phyloP scores from a whole-genome alignment of 2,329 filamentous ascomycete genomes.

The Botryosphaeria dothidea region DNA sequence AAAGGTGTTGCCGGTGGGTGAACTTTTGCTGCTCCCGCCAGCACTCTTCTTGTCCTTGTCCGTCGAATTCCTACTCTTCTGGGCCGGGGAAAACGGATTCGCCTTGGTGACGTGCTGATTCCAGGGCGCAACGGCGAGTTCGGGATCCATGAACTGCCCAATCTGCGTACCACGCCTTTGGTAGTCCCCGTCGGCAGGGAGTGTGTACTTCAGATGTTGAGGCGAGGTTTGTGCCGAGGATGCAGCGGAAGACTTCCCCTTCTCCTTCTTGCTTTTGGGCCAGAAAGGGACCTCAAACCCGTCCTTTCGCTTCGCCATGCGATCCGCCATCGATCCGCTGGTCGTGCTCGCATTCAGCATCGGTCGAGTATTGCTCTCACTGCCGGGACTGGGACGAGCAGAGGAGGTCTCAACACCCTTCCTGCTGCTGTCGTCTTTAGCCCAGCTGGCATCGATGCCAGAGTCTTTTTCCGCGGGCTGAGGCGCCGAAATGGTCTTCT shows the following conservation, averaged over 20 bases:
- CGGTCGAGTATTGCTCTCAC: neutral
- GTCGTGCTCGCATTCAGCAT: neutral
- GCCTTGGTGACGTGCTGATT: constrained; percentile 6
- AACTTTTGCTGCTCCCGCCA: neutral
- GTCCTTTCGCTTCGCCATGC: neutral
- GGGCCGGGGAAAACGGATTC: neutral
- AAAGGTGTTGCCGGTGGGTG: neutral
- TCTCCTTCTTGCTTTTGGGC: neutral
- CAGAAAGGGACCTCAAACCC: constrained; percentile 2
- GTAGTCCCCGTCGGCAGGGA: neutral
- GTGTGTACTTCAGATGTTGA: neutral
- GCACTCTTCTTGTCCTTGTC: neutral
- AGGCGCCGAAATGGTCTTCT: neutral
- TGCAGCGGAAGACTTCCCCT: neutral
- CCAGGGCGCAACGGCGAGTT: neutral
- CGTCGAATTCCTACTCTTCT: neutral
- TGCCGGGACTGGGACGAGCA: neutral
- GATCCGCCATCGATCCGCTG: neutral
- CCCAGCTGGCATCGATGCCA: neutral
- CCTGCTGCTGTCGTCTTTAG: neutral
- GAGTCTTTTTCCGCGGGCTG: neutral
- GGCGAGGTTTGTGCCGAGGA: neutral
- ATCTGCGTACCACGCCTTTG: neutral
- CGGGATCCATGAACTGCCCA: neutral
- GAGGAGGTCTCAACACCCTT: neutral